Percentiles rank a stretch among this genome's conserved stretches.
phyloP scores from a whole-genome alignment of 129 eudicot genomes.

The Helichrysum umbraculigerum region DNA sequence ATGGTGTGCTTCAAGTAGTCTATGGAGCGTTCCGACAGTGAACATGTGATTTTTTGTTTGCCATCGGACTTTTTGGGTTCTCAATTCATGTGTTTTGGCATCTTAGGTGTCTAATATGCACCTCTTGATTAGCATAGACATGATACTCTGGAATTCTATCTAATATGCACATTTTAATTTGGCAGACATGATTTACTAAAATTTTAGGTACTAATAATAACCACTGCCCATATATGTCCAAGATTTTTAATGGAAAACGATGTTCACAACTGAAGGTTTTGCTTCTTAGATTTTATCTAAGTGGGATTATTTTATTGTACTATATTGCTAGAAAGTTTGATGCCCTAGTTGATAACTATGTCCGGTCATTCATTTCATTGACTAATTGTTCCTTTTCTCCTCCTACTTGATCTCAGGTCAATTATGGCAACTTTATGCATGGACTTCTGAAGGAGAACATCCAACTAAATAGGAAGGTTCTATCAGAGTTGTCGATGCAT shows the following conservation, averaged over 20 bases:
- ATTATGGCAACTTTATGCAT: conserved; percentile 86
- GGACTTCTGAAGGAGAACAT: conserved; percentile 89
- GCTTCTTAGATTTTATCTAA: neutral
- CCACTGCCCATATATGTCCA: too few relatives aligned
- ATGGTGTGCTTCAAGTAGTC: neutral
- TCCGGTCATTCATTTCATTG: neutral
- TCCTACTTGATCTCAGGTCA: conserved; percentile 50
- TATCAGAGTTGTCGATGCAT: conserved; percentile 86
- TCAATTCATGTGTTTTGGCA: neutral
- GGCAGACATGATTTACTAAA: too few relatives aligned
- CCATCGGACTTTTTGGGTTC: neutral
- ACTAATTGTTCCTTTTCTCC: neutral
- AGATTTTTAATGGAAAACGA: too few relatives aligned
- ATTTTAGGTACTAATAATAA: too few relatives aligned
- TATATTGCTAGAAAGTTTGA: neutral
- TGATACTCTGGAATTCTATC: too few relatives aligned
- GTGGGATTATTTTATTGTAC: neutral
- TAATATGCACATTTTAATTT: too few relatives aligned
- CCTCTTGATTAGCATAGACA: too few relatives aligned
- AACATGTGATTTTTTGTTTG: neutral
- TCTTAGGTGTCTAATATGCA: neutral
- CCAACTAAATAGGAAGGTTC: conserved; percentile 82
- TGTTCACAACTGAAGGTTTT: neutral
- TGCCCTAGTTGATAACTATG: neutral
- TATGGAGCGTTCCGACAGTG: neutral